Base-by-base conservation (phyloP, 1,139 yeast species). In the Kodamaea arcana region DNA sequence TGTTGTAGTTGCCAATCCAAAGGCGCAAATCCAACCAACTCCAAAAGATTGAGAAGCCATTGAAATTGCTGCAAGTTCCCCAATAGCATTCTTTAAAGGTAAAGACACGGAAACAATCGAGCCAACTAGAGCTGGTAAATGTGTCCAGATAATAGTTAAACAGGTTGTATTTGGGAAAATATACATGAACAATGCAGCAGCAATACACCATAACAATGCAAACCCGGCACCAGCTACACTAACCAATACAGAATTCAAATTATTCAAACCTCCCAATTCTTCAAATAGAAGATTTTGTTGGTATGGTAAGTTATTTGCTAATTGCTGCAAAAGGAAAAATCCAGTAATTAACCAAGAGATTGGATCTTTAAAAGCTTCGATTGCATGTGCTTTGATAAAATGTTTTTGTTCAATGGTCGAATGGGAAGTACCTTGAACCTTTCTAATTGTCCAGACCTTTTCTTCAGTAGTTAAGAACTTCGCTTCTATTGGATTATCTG, bases 221-320 rank as follows among this genome's bases (percentile, higher is more conserved):
- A 61, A 72, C 0, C 75, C 72, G 31, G 74, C 70, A 27, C 71
- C 62, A 1, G 77, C 78, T 32, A 73, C 28, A 77, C 4, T 78
- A 4, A 75, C 76, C 24, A 75, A 51, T 1, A 78, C 72, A 1
- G 80, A 66, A 33, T 63, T 65, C 35, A 75, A 55, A 43, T 60
- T 65, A 15, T 62, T 49, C 24, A 72, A 54, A 32, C 75, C 28
- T 5, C 28, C 75, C 50, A 69, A 57, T 29, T 58, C 60, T 17
- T 56, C 58, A 38, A 62, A 72, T 31, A 72, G 51, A 30, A 71
- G 47, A 33, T 64, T 69, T 41, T 71, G 71, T 44, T 69, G 75
- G 42, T 69, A 72, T 4, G 72, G 60, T 34, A 70, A 56, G 44
- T 70, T 71, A 44, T 72, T 72, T 4, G 76, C 71, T 38, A 72